A percentile compares a stretch with the other conserved stretches of the same genome.
Evolutionary conservation across 768 basidiomycete genomes (phyloP).

Genomic region (Auricularia auricula-judae): DNA sequence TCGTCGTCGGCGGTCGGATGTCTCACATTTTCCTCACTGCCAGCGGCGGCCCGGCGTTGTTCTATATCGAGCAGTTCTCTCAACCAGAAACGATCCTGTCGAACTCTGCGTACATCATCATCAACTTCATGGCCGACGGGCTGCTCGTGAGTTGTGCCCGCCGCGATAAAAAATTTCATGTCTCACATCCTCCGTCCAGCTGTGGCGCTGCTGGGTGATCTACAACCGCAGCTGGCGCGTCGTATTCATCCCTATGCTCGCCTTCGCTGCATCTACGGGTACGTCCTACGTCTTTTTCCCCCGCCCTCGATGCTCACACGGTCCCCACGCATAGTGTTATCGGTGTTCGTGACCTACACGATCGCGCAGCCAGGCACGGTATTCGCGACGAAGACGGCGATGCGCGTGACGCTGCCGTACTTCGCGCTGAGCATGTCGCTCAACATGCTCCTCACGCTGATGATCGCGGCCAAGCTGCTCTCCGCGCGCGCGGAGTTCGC

Average conservation of each 20-base stretch:
- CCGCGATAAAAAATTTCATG: neutral
- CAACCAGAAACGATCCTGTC: neutral
- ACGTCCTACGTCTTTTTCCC: neutral
- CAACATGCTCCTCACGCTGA: conserved; percentile 24
- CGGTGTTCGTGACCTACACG: neutral
- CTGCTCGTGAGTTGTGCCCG: neutral
- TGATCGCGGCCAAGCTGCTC: conserved; percentile 22
- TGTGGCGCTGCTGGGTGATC: neutral
- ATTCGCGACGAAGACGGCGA: neutral
- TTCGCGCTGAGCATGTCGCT: neutral
- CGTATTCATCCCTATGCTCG: neutral
- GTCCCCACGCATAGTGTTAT: neutral
- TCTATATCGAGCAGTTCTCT: neutral
- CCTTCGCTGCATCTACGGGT: neutral
- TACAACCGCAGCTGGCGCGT: neutral
- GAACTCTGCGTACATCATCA: neutral
- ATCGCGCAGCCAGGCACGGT: neutral
- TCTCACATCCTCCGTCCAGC: neutral
- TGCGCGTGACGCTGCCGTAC: neutral
- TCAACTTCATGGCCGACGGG: neutral
- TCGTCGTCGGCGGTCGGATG: neutral
- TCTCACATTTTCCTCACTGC: neutral
- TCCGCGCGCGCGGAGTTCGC: conserved; percentile 13
- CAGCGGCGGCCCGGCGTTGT: neutral
- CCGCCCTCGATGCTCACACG: neutral